Evolutionary conservation across 2,329 filamentous ascomycete genomes (phyloP).

Genomic region (Rhynchosporium graminicola): DNA sequence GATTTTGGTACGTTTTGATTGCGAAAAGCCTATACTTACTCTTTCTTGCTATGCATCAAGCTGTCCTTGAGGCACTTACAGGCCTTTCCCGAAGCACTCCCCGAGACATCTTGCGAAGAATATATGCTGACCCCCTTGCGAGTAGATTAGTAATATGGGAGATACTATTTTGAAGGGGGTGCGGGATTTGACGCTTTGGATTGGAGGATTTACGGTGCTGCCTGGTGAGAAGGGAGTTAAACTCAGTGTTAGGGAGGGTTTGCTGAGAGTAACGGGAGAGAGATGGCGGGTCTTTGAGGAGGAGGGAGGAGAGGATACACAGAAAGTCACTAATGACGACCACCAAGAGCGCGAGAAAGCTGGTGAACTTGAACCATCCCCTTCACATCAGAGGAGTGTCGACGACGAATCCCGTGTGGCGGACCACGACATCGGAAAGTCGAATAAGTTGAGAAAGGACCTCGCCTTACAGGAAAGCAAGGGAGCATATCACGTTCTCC

Average conservation of each 20-base stretch:
- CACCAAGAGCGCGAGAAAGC: constrained; percentile 27
- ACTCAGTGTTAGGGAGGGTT: constrained; percentile 48
- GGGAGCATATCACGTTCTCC: constrained; percentile 58
- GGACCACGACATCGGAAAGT: constrained; percentile 19
- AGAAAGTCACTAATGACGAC: constrained; percentile 43
- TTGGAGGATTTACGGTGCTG: constrained; percentile 62
- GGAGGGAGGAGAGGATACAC: constrained; percentile 44
- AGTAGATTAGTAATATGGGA: constrained; percentile 70
- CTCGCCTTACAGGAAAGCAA: constrained; percentile 39
- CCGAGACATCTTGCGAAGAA: too few relatives aligned
- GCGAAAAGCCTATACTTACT: too few relatives aligned
- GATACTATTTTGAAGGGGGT: constrained; percentile 75
- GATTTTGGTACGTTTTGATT: constrained; percentile 52
- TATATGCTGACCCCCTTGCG: too few relatives aligned
- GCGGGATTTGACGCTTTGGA: constrained; percentile 54
- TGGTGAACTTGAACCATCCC: neutral
- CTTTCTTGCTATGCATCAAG: too few relatives aligned
- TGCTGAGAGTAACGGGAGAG: constrained; percentile 48
- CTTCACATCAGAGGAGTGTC: neutral
- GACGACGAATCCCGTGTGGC: constrained; percentile 33
- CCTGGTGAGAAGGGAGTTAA: constrained; percentile 55
- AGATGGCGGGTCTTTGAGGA: constrained; percentile 45
- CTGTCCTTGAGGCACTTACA: too few relatives aligned
- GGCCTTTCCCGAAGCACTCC: too few relatives aligned
- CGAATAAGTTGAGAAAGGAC: constrained; percentile 20